Percentiles rank a stretch among this genome's conserved stretches.
phyloP scores from a whole-genome alignment of 345 rosid genomes.

The Salix brachista region DNA sequence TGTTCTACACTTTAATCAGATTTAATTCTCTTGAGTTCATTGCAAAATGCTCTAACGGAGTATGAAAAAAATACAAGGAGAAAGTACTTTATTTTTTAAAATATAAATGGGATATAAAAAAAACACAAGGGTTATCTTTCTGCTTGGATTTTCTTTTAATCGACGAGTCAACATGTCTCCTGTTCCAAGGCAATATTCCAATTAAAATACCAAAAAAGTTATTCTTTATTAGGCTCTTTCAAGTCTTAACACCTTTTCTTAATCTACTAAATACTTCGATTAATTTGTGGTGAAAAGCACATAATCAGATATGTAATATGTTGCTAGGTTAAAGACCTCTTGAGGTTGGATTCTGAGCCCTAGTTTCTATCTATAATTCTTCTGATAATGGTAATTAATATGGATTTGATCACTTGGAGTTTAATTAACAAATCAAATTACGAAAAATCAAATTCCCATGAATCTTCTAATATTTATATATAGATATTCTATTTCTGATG shows the following conservation, averaged over 20 bases:
- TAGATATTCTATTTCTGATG: too few relatives aligned
- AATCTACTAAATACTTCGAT: neutral
- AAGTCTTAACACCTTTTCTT: neutral
- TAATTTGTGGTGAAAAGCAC: neutral
- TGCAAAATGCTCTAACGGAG: neutral
- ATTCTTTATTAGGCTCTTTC: neutral
- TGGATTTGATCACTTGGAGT: too few relatives aligned
- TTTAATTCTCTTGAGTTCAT: neutral
- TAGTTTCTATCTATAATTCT: too few relatives aligned
- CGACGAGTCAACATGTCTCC: constrained; percentile 1
- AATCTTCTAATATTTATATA: too few relatives aligned
- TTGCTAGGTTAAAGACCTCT: too few relatives aligned
- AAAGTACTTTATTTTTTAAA: neutral
- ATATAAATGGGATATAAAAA: neutral
- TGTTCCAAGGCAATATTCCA: neutral
- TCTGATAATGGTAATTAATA: too few relatives aligned
- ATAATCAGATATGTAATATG: too few relatives aligned
- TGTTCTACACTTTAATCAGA: neutral
- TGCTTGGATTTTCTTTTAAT: neutral
- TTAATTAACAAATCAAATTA: too few relatives aligned
- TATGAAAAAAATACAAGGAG: neutral
- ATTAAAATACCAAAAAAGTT: neutral
- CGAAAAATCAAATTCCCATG: too few relatives aligned
- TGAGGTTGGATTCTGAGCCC: neutral
- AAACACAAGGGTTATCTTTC: neutral